Percentiles rank a stretch among this genome's conserved stretches.
Conservation (phyloP, 2,329 filamentous ascomycete genomes). For the Cadophora gregata region DNA sequence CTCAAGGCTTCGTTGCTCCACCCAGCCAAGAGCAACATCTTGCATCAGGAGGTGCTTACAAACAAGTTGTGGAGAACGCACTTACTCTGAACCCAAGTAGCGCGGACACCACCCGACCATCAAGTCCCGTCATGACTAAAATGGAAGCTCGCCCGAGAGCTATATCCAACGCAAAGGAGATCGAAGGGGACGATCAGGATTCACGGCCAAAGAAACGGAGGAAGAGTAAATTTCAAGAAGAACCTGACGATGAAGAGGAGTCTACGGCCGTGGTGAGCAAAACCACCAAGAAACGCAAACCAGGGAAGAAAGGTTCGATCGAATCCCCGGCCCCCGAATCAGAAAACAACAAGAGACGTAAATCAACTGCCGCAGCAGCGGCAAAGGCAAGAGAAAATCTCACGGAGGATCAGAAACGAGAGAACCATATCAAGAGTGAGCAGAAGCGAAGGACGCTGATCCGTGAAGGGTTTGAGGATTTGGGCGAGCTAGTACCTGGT, state of each 20-base stretch:
- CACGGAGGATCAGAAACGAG: slow-evolving; percentile 79
- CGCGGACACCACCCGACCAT: slow-evolving; percentile 62
- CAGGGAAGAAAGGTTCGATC: slow-evolving; percentile 39
- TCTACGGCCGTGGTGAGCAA: slow-evolving; percentile 44
- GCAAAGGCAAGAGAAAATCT: slow-evolving; percentile 67
- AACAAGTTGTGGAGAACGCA: slow-evolving; percentile 61
- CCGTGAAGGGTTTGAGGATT: slow-evolving; percentile 80
- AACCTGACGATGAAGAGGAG: slow-evolving; percentile 50
- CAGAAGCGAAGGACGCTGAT: slow-evolving; percentile 84
- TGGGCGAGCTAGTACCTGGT: slow-evolving; percentile 78
- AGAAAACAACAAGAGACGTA: slow-evolving; percentile 53
- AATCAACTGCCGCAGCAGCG: slow-evolving; percentile 48
- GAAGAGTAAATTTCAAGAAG: slow-evolving; percentile 59
- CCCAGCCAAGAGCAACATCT: slow-evolving; percentile 63
- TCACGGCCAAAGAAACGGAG: slow-evolving; percentile 57
- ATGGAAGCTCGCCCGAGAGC: slow-evolving; percentile 26
- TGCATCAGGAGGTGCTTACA: slow-evolving; percentile 59
- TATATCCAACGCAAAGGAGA: slow-evolving; percentile 31
- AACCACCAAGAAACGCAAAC: slow-evolving; percentile 44
- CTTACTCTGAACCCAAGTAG: slow-evolving; percentile 60
- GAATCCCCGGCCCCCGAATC: slow-evolving; percentile 34
- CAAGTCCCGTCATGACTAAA: slow-evolving; percentile 55
- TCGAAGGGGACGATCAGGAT: slow-evolving; percentile 45
- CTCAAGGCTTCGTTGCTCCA: slow-evolving; percentile 64
- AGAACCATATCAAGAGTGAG: slow-evolving; percentile 87